Conservation (phyloP, 2,329 filamentous ascomycete species). For the Cercospora beticola region DNA sequence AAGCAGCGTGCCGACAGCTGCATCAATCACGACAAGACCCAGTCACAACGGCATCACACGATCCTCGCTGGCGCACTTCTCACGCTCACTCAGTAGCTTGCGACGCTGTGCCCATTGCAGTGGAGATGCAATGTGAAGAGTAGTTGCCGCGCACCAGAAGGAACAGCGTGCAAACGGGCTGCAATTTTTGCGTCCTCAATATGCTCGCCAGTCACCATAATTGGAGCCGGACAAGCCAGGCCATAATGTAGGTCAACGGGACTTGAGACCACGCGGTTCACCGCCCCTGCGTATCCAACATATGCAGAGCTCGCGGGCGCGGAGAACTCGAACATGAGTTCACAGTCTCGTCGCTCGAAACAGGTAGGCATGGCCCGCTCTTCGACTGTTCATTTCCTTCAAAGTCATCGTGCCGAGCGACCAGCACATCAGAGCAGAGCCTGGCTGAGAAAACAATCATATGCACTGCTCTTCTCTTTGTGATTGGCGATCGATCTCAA, state of each 20-base stretch:
- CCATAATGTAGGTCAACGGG: not conserved
- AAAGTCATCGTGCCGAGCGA: not conserved
- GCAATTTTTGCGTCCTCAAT: not conserved
- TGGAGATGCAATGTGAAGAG: not conserved
- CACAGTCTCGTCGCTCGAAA: not conserved
- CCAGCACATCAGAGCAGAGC: not conserved
- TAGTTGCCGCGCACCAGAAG: not conserved
- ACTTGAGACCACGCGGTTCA: not conserved
- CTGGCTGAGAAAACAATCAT: not conserved
- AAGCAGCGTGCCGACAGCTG: not conserved
- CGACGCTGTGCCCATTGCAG: not conserved
- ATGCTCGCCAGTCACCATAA: not conserved
- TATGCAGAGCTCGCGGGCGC: not conserved
- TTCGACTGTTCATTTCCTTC: not conserved
- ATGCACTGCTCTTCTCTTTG: not conserved
- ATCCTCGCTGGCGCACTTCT: not conserved
- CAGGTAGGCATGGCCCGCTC: not conserved
- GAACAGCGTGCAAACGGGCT: not conserved
- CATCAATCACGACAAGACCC: not conserved
- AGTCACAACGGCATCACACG: not conserved
- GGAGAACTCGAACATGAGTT: not conserved
- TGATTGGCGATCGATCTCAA: not conserved
- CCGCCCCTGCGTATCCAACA: not conserved
- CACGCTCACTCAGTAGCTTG: not conserved
- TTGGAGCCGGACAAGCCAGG: not conserved